These are phyloP conservation scores for Meripilus lineatus DNA, from an alignment of 1,284 basidiomycete species.

Conservation along the genomic window DNA sequence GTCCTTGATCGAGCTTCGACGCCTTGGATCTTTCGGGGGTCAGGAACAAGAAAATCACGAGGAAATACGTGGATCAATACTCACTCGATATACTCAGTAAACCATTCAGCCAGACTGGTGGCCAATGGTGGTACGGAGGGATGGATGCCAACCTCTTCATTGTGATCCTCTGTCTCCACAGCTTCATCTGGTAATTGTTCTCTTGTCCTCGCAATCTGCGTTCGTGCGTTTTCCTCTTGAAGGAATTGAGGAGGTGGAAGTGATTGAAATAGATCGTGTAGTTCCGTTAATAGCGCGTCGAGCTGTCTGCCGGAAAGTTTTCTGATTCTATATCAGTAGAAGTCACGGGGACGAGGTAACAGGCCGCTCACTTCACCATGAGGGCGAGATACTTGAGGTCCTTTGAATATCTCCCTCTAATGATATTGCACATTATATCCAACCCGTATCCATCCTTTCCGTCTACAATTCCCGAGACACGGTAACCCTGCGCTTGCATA, in stretches of 20 bases:
- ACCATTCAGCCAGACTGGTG: constrained; percentile 35
- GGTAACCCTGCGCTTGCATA: constrained; percentile 38
- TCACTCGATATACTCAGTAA: constrained; percentile 48
- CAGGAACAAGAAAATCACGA: background rate
- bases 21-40: too few species aligned
- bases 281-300: constrained; percentile 31
- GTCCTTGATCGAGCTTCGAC: constrained; percentile 44
- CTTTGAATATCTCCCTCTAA: constrained; percentile 38
- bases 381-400: constrained; percentile 40
- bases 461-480: constrained; percentile 11
- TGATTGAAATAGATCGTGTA: constrained; percentile 35
- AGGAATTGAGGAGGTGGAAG: constrained; percentile 18
- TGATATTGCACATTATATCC: constrained; percentile 29
- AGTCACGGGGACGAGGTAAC: background rate
- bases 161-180: background rate
- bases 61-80: too few species aligned
- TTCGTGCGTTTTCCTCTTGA: constrained; percentile 33
- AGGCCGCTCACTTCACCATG: constrained; percentile 40
- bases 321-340: too few species aligned
- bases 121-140: constrained; percentile 14
- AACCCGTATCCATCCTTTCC: constrained; percentile 19
- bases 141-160: constrained; percentile 1
- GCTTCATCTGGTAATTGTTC: constrained; percentile 17
- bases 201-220: constrained; percentile 29
- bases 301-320: constrained; percentile 40